Base-by-base conservation (phyloP, 139 green algal genomes). In the Auxenochlorella pyrenoidosa region DNA sequence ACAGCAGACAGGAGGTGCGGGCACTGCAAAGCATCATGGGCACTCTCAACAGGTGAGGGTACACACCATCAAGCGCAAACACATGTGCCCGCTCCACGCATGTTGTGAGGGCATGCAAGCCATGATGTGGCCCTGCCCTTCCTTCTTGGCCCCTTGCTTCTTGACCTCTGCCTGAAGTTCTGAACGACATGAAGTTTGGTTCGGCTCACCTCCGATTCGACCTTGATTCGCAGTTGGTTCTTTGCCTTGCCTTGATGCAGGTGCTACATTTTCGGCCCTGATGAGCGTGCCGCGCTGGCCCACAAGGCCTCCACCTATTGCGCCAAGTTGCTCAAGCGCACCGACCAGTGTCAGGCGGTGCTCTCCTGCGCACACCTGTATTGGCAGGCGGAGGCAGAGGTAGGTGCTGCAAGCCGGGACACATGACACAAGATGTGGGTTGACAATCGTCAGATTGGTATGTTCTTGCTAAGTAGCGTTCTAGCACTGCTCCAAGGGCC, bases 261-360 rank as follows among this genome's bases (percentile, higher is more conserved):
- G 78, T 96, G 94, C 93, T 87, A 92, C 78, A 89, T 95, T 3
- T 98, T 99, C 66, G 76, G 80, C 13, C 44, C 79, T 0, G 97
- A 99, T 47, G 95, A 93, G 59, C 88, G 96, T 28, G 95, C 94
- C n/a, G 88, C 95, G 0, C 92, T 99, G 36, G 92, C 92, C 47
- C 94, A 97, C 91, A 96, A 98, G 82, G 92, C 92, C 40, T 92
- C 91, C 13, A 92, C 90, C 88, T 99, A 98, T 89, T 95, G 92
- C 26, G 87, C 95, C 34, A 95, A 96, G 82, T 91, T 99, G 88
- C 93, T 99, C 40, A 94, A 95, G 60, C 96, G 96, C 30, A 75
- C 91, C 5, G 97, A 99, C 91, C 97, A 99, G 91, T 99, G 95
- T 91, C 86, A 89, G 40, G 96, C 96, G 19, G 93, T 98, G 54